Conservation (phyloP, 2,329 filamentous ascomycete genomes). For the Coleophoma crateriformis region DNA sequence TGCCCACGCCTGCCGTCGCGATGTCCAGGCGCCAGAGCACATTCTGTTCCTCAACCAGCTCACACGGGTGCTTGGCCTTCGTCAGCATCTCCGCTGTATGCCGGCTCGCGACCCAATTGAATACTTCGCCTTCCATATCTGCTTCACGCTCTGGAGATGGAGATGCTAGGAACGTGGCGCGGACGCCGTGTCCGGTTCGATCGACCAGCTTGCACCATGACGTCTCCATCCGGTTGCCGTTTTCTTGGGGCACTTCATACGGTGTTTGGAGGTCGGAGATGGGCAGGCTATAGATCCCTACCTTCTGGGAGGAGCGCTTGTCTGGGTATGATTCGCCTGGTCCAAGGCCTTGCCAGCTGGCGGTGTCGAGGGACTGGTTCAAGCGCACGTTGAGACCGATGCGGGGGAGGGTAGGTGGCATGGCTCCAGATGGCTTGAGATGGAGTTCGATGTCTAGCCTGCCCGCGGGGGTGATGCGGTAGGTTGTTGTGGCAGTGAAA, state of each 20-base stretch:
- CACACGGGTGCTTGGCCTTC: slow-evolving; percentile 56
- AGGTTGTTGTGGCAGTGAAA: slow-evolving; percentile 41
- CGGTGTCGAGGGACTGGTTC: slow-evolving; percentile 36
- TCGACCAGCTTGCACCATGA: slow-evolving; percentile 42
- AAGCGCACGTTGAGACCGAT: slow-evolving; percentile 55
- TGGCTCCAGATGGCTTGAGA: slow-evolving; percentile 39
- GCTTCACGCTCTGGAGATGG: no score
- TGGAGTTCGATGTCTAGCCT: slow-evolving; percentile 39
- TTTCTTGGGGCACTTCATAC: slow-evolving; percentile 67
- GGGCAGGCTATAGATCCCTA: slow-evolving; percentile 44
- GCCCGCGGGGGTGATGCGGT: slow-evolving; percentile 43
- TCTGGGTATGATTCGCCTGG: slow-evolving; percentile 63
- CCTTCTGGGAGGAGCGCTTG: slow-evolving; percentile 53
- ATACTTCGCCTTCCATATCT: slow-evolving; percentile 3
- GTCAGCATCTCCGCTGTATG: slow-evolving; percentile 48
- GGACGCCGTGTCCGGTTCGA: slow-evolving; percentile 11
- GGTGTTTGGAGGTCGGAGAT: slow-evolving; percentile 48
- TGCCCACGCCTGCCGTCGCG: slow-evolving; percentile 42
- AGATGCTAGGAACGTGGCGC: not conserved
- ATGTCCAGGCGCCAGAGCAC: slow-evolving; percentile 36
- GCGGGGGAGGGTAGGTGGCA: slow-evolving; percentile 50
- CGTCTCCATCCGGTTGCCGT: slow-evolving; percentile 56
- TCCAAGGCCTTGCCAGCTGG: slow-evolving; percentile 62
- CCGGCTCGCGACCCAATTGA: slow-evolving; percentile 31
- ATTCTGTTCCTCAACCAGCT: slow-evolving; percentile 44